Conservation (phyloP, 495 filamentous ascomycete species). For the Pyrenopolyporus hunteri region DNA sequence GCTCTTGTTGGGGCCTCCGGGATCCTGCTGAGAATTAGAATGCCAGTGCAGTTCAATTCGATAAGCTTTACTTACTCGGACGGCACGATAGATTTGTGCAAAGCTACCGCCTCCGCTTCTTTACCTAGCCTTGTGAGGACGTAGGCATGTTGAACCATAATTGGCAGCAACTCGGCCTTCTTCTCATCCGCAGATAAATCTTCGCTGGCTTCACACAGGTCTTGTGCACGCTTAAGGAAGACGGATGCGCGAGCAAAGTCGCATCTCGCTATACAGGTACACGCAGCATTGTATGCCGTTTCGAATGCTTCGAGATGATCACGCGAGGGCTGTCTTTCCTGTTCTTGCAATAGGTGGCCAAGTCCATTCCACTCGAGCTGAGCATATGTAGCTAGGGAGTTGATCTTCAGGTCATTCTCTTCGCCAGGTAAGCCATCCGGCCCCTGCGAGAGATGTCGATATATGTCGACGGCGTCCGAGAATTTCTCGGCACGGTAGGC, state of each 20-base stretch:
- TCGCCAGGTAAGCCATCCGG: constrained; percentile 63
- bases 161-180: constrained; percentile 80
- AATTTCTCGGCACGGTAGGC: constrained; percentile 87
- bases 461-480: constrained; percentile 69
- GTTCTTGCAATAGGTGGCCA: constrained; percentile 47
- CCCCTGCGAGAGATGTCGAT: constrained; percentile 64
- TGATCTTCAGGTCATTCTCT: constrained; percentile 87
- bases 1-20: constrained; percentile 76
- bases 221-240: constrained; percentile 82
- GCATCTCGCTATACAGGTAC: constrained; percentile 78
- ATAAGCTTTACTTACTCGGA: constrained; percentile 44
- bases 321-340: constrained; percentile 60
- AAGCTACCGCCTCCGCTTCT: constrained; percentile 69
- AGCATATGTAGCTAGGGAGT: constrained; percentile 76
- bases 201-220: constrained; percentile 82
- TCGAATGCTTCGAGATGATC: constrained; percentile 92
- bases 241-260: constrained; percentile 76
- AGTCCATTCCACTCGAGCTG: constrained; percentile 83
- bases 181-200: constrained; percentile 86
- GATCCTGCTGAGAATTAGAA: constrained; percentile 61
- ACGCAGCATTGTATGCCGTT: constrained; percentile 91
- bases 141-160: constrained; percentile 85
- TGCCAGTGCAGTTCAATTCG: not conserved
- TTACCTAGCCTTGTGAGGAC: constrained; percentile 76
- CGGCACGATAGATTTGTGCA: constrained; percentile 64